Base-by-base conservation (phyloP, 1,284 basidiomycete genomes). In the Moesziomyces sp. region DNA sequence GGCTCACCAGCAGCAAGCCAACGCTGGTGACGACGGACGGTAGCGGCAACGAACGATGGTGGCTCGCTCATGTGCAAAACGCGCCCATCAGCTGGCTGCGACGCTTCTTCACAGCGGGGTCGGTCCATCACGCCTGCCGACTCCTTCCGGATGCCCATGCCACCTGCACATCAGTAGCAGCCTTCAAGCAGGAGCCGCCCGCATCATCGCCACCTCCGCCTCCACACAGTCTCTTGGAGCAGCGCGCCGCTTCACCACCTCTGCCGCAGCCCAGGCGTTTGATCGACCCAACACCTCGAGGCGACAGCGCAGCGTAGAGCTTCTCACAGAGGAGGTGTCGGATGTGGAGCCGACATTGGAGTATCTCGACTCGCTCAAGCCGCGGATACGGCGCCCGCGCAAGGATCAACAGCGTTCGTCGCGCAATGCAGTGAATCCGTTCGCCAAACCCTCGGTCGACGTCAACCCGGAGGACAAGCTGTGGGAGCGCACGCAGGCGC, bases 301-400 rank as follows among this genome's bases (percentile, higher is more conserved):
- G 8, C 26, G 24, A 8, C 26, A 24, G 5, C 52, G 48, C n/a
- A 61, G 33, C 30, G 19, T 51, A 24, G 43, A 49, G 11, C 49
- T 67, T 3, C 23, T 74, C 8, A 42, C 48, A 0, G 71, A 60
- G 7, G 71, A 74, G 21, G 66, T 60, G 14, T 43, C 55, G 0
- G 57, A 71, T 18, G 72, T 62, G 2, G 63, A 56, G 21, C 72
- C 67, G 3, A 75, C 72, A 0, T 49, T 75, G 3, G 67, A 70
- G 19, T 64, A 75, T 45, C 67, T 75, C 43, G 72, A 75, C 45
- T 67, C 72, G 30, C 59, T 75, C 43, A 70, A 64, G 19, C 72
- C 72, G 0, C 58, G 53, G 4, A 19, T 35, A 3, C 46, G 43
- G 4, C 44, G 52, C 1, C 19, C 21, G 28, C 55, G 35, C 1